Evolutionary conservation across 495 filamentous ascomycete genomes (phyloP), one percentile per base, ranked within the genome.

Genomic region (Amniculicola lignicola): DNA sequence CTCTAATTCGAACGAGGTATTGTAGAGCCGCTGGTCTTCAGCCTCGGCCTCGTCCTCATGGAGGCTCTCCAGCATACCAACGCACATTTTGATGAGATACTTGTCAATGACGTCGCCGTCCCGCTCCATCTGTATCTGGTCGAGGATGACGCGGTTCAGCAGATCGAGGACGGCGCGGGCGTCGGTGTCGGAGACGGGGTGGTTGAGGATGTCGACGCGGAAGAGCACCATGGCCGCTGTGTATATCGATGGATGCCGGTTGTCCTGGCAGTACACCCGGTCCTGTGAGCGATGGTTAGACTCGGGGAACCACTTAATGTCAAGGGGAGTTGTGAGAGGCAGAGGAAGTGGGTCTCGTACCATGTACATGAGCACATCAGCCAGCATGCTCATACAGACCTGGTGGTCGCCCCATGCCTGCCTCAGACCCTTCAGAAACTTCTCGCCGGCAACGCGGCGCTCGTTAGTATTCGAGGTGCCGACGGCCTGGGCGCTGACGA

Each of bases 331-430:
- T 1, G 21, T 51, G 23, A 29, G 23, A n/a, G 29, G 19, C 22
- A 27, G 11, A 22, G 6, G n/a, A 49, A 25, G 23, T 19, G 24
- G 39, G 36, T 12, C 21, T 63, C 82, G 52, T 66, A 88, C 85
- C 80, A 99, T 91, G 61, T 99, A 99, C 91, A 99, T 96, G 29
- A 97, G 71, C 27, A 99, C 89, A 67, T 99, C 94, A 10, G 92
- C 93, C 37, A 89, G 84, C 94, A 99, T 97, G 59, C 89, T 88
- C 91, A 96, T 95, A 49, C 86, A 89, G 14, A 88, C 75, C 65
- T 89, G 88, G 65, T 99, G 92, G 49, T 93, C 86, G 57, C 88
- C 82, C 88, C 89, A 99, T 3, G 83, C 82, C 35, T 77, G 73
- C 66, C 86, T 88, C 15, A 97, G 65, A 1, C 80, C 86, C 35